A percentile compares a stretch with the other conserved stretches of the same genome.
Evolutionary conservation across 208 protist genomes (phyloP).

Genomic region (Balamuthia mandrillaris): DNA sequence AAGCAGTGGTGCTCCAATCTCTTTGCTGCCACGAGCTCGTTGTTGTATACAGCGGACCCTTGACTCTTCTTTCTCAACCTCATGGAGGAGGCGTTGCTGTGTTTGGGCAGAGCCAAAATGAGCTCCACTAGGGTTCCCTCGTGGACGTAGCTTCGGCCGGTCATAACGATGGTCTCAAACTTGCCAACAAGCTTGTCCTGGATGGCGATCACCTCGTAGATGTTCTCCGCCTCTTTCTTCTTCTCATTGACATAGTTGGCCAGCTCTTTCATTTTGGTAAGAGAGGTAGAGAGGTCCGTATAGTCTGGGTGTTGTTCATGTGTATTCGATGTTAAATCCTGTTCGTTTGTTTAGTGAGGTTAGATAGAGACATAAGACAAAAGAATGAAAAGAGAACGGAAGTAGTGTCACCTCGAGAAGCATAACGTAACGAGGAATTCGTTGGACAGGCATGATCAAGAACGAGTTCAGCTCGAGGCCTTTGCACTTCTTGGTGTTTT

Average conservation of each 20-base stretch:
- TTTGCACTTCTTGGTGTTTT: constrained; percentile 24
- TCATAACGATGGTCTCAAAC: not conserved
- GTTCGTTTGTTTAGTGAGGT: not conserved
- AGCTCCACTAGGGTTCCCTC: not conserved
- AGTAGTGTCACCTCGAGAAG: not conserved
- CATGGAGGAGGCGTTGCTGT: too few species aligned
- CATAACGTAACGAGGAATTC: constrained; percentile 57
- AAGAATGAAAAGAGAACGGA: not conserved
- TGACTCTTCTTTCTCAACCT: too few species aligned
- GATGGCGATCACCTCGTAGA: constrained; percentile 57
- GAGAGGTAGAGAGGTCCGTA: constrained; percentile 15
- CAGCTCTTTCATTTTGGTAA: constrained; percentile 57
- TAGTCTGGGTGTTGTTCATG: constrained; percentile 52
- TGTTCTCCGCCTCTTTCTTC: constrained; percentile 64
- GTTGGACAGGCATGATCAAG: constrained; percentile 62
- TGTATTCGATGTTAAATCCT: constrained; percentile 52
- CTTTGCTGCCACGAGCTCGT: too few species aligned
- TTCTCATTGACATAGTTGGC: constrained; percentile 57
- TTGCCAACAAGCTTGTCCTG: constrained; percentile 52
- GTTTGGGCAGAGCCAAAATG: not conserved
- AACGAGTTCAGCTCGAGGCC: constrained; percentile 49
- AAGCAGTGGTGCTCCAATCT: too few species aligned
- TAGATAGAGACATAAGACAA: too few species aligned
- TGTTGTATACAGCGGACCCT: too few species aligned
- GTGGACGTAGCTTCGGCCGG: not conserved